Evolutionary conservation across 163 green algal genomes (phyloP).

Genomic region (Volvox carteri): DNA sequence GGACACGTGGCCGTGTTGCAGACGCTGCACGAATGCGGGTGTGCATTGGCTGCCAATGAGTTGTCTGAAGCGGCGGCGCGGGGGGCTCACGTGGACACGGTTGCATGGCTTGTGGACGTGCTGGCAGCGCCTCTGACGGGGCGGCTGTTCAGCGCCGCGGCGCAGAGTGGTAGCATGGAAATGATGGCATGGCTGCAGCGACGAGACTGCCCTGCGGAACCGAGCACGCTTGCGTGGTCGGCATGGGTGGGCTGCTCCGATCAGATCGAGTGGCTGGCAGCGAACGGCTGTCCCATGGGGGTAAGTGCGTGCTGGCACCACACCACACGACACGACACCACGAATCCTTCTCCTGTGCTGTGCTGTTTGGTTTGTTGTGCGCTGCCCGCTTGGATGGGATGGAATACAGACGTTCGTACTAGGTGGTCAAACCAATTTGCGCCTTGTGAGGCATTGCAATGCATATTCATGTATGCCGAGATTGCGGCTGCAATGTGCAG

Average conservation of each 20-base stretch:
- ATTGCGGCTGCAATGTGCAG: too few species aligned
- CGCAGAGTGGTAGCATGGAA: conserved; percentile 1
- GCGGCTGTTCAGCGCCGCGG: conserved; percentile 14
- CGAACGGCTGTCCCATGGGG: conserved; percentile 35
- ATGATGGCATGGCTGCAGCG: conserved; percentile 12
- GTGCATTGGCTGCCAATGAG: neutral
- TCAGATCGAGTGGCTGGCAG: conserved; percentile 28
- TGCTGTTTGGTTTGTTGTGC: too few species aligned
- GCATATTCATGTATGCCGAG: too few species aligned
- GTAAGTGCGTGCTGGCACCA: conserved; percentile 28
- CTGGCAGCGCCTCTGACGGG: neutral
- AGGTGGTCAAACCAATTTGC: too few species aligned
- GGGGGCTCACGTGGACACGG: neutral
- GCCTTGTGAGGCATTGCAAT: too few species aligned
- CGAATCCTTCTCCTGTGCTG: too few species aligned
- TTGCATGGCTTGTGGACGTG: conserved; percentile 20
- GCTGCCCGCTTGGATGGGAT: too few species aligned
- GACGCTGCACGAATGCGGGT: neutral
- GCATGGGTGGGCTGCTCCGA: conserved; percentile 16
- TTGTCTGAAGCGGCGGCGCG: neutral
- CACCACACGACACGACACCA: too few species aligned
- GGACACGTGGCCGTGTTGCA: neutral
- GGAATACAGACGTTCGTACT: too few species aligned
- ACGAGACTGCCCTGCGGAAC: conserved; percentile 3
- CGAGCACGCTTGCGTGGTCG: neutral